Evolutionary conservation across 192 early-diverging fungal species (phyloP).

Genomic region (Gonapodya sp.): DNA sequence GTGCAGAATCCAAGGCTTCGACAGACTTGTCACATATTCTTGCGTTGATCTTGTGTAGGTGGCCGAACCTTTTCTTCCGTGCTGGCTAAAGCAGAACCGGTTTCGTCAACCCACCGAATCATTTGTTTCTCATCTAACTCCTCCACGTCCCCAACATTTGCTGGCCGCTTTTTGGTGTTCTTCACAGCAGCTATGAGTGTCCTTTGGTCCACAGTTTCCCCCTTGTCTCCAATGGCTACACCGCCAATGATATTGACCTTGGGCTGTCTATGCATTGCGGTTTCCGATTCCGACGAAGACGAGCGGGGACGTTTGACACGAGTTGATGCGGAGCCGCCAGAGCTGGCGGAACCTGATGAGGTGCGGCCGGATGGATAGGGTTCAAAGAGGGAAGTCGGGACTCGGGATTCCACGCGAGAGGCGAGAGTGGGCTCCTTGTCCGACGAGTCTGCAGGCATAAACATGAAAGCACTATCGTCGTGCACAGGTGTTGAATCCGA

Average conservation of each 20-base stretch:
- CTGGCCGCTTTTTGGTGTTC: neutral
- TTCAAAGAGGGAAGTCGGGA: neutral
- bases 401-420: neutral
- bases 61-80: no score
- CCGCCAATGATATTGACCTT: neutral
- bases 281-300: neutral
- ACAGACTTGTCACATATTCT: no score
- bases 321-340: no score
- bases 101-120: neutral
- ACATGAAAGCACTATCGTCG: neutral
- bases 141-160: neutral
- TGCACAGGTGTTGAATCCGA: neutral
- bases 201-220: neutral
- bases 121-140: neutral
- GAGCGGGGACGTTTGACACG: neutral
- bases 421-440: neutral
- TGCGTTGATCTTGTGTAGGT: no score
- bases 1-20: no score
- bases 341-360: neutral
- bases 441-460: neutral
- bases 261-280: neutral
- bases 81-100: no score
- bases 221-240: neutral
- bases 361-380: neutral
- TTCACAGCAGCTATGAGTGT: neutral